These are phyloP conservation scores for Gelatoporia subvermispora DNA, from an alignment of 768 basidiomycete species.

Conservation along the genomic window DNA sequence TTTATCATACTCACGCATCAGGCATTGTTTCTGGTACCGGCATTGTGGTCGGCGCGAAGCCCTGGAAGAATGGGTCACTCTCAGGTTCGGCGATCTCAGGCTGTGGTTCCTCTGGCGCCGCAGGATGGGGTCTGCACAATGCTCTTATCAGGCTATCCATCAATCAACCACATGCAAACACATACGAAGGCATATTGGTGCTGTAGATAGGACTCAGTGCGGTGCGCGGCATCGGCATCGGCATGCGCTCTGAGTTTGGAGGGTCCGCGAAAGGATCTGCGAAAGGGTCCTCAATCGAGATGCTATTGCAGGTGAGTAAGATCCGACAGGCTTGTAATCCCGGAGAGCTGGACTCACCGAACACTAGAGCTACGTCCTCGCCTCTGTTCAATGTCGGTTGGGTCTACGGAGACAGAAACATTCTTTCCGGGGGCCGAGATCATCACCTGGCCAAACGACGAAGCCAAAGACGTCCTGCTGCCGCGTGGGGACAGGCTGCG, in stretches of 20 bases:
- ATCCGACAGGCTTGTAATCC: not conserved
- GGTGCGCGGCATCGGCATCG: conserved; percentile 2
- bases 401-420: conserved; percentile 13
- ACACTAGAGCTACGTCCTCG: conserved; percentile 23
- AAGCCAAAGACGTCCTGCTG: conserved; percentile 21
- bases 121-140: no score
- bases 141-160: no score
- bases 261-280: conserved; percentile 26
- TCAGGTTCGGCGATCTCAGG: no score
- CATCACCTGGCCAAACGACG: conserved; percentile 22
- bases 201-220: conserved; percentile 24
- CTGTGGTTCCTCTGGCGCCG: no score
- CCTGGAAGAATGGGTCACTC: not conserved
- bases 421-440: conserved; percentile 6
- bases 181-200: conserved; percentile 31
- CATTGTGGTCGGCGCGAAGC: not conserved
- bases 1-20: not conserved
- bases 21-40: not conserved
- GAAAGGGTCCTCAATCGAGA: conserved; percentile 16
- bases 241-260: conserved; percentile 5
- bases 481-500: conserved; percentile 14
- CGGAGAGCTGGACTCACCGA: conserved; percentile 13
- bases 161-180: not conserved
- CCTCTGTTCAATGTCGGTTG: conserved; percentile 8
- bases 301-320: conserved; percentile 8